Evolutionary conservation across 306 rosid genomes (phyloP), one percentile per base, ranked within the genome.

Genomic region (Acacia crassicarpa): DNA sequence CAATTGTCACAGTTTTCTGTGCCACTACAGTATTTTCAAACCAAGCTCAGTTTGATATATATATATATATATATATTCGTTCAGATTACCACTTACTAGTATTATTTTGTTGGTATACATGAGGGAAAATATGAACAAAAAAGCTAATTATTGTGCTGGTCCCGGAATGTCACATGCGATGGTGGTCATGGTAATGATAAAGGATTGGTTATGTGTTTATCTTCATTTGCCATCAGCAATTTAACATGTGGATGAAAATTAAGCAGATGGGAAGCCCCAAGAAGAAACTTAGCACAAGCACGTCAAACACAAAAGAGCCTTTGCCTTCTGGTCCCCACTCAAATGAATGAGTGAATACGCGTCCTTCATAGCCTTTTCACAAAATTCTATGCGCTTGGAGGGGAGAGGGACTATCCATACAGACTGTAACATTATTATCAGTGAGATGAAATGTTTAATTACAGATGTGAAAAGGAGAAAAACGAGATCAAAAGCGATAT

Each of bases 241-340:
- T 8, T 74, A 82, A 71, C 81, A 72, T 82, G 88, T 49, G 83
- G 78, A 76, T 72, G 67, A 69, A 56, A 73, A 77, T 62, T 59
- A 80, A 62, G 51, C 40, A 22, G 56, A 81, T 78, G 62, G 33
- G 58, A 85, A 85, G 6, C 67, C 68, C 20, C 30, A 54, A 84
- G 66, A 41, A 16, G 78, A 80, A 80, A 43, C 78, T 77, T 10
- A 45, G 72, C 68, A 80, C 3, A 61, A 30, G 61, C 82, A 80
- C 84, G 82, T 49, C 80, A 43, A 38, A 72, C 20, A 69, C 71
- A 72, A 72, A 74, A 19, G 19, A 53, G 62, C 27, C 49, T 73
- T 14, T 48, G 53, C 53, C 53, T 48, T 38, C 69, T 63, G 90
- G 90, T 87, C 88, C 90, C 86, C 80, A 32, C 72, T 12, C n/a